Percentiles rank a stretch among this genome's conserved stretches.
These are phyloP conservation scores for Zychaea mexicana DNA, from an alignment of 371 early-diverging fungal genomes.

Conservation along the genomic window DNA sequence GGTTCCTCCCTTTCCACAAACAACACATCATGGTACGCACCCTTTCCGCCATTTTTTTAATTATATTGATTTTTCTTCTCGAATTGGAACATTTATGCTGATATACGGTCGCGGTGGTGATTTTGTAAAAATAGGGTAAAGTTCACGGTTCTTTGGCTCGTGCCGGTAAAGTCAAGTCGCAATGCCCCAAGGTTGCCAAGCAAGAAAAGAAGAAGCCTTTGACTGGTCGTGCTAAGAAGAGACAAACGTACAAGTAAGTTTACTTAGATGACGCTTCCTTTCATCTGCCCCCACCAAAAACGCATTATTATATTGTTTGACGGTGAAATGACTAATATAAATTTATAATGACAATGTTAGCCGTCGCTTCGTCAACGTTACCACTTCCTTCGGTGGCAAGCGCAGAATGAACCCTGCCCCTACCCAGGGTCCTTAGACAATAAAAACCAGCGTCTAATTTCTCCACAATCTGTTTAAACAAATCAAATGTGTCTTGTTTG, in stretches of 20 bases:
- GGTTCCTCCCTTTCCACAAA: not conserved
- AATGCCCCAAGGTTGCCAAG: constrained; percentile 99
- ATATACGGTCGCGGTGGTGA: not conserved
- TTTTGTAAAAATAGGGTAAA: constrained; percentile 79
- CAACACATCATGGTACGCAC: constrained; percentile 2
- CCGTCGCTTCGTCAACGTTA: constrained; percentile 97
- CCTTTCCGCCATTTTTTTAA: not conserved
- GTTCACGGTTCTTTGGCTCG: constrained; percentile 99
- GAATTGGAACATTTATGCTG: not conserved
- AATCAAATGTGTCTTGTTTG: not conserved
- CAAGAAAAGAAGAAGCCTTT: constrained; percentile 95
- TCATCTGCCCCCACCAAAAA: not conserved
- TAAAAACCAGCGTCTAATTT: too few species aligned
- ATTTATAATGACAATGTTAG: constrained; percentile 10
- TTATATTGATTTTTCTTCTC: not conserved
- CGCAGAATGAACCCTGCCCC: constrained; percentile 83
- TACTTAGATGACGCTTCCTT: too few species aligned
- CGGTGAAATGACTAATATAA: not conserved
- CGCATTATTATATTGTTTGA: not conserved
- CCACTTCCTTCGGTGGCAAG: constrained; percentile 86
- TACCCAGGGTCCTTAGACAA: constrained; percentile 53
- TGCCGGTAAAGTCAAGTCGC: constrained; percentile 99
- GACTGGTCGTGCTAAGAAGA: constrained; percentile 98
- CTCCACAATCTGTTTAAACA: too few species aligned
- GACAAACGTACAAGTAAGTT: constrained; percentile 88